Base-by-base conservation (phyloP, 116 monocot species). In the Zostera marina region DNA sequence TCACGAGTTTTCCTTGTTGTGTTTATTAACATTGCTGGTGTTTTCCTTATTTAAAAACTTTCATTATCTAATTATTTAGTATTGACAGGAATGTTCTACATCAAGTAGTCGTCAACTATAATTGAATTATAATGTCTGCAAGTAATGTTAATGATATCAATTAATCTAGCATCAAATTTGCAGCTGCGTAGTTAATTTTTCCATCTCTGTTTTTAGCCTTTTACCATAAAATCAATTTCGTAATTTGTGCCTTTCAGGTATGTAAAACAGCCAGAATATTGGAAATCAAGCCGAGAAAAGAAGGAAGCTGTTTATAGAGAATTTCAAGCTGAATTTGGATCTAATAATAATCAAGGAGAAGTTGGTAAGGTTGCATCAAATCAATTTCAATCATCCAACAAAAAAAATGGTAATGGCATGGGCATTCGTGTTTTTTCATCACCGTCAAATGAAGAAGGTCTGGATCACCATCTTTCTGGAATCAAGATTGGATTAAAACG, bases 261-360 rank as follows among this genome's bases (percentile, higher is more conserved):
- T 75, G 76, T 76, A 14, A 71, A 65, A 51, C 72, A 69, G 20
- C 88, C 84, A 9, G 73, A 88, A 42, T 79, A 85, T 54, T 94
- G 94, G 94, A 94, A 73, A 56, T 61, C 60, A 44, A 77, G 75
- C 9, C 88, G 73, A 64, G 61, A 65, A 43, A 60, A 81, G 47
- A 94, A 82, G 77, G 88, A 77, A 59, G 46, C 49, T 17, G 58
- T 79, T 2, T 80, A 77, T 44, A 74, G 56, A 53, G 84, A 94
- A 44, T 94, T 84, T 58, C 76, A 79, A 26, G 56, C 72, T 25
- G 22, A 62, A 44, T 87, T 92, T 65, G 84, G 17, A n/a, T n/a
- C n/a, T n/a, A n/a, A n/a, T n/a, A n/a, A n/a, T n/a, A n/a, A n/a
- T 80, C 73, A 23, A 67, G 57, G 5, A 32, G 32, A 5, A 22